phyloP scores from a whole-genome alignment of 2,329 filamentous ascomycete species.

The Amesomyces nigricolor region DNA sequence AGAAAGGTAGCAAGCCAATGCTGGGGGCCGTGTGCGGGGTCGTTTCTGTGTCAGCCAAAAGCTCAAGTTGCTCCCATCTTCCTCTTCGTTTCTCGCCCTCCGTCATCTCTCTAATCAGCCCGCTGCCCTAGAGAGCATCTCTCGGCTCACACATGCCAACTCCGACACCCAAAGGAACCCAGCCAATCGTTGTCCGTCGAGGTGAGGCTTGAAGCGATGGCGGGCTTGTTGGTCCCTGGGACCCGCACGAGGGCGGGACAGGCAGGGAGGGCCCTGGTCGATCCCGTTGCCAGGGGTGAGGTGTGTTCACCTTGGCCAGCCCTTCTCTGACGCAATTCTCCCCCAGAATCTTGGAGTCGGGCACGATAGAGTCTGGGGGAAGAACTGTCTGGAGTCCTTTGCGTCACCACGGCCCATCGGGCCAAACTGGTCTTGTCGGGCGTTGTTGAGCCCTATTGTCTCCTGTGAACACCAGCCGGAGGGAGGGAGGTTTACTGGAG shows the following conservation, averaged over 20 bases:
- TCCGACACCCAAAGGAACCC: neutral
- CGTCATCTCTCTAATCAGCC: neutral
- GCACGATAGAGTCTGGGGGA: neutral
- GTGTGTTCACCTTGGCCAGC: slow-evolving; percentile 2
- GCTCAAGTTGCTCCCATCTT: neutral
- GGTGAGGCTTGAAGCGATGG: neutral
- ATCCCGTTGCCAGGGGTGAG: slow-evolving; percentile 12
- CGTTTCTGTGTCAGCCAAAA: too few relatives aligned
- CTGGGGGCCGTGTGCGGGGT: too few relatives aligned
- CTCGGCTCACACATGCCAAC: slow-evolving; percentile 5
- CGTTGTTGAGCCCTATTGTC: too few relatives aligned
- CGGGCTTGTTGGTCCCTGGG: neutral
- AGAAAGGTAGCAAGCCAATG: neutral
- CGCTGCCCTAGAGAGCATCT: neutral
- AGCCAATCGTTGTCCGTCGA: slow-evolving; percentile 1
- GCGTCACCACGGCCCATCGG: neutral
- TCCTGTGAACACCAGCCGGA: too few relatives aligned
- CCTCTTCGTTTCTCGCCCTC: neutral
- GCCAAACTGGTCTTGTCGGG: too few relatives aligned
- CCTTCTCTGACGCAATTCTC: slow-evolving; percentile 16
- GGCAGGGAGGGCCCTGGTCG: slow-evolving; percentile 1
- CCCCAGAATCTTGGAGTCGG: slow-evolving; percentile 13
- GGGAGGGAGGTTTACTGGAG: neutral
- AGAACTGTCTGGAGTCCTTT: neutral
- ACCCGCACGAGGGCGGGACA: neutral